Percentiles rank a stretch among this genome's conserved stretches.
These are phyloP conservation scores for Ceratonia siliqua DNA, from an alignment of 306 rosid genomes.

Conservation along the genomic window DNA sequence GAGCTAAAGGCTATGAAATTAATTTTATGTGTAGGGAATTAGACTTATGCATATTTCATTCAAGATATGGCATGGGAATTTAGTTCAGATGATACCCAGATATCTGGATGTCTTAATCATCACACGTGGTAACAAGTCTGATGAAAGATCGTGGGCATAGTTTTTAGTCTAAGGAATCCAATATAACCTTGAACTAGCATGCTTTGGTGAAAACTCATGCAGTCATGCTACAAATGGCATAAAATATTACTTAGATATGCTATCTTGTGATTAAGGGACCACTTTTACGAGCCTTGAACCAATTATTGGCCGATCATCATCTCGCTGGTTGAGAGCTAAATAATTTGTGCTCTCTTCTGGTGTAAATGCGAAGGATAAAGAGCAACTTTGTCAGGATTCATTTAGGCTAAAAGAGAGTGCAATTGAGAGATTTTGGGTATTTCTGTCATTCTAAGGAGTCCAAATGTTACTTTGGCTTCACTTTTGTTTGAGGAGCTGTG, in stretches of 20 bases:
- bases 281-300: neutral
- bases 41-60: neutral
- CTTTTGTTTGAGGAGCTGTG: neutral
- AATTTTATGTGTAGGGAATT: neutral
- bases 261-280: neutral
- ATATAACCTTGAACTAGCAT: neutral
- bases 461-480: neutral
- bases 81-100: neutral
- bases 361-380: neutral
- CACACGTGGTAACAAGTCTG: neutral
- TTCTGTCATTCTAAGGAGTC: conserved; percentile 1
- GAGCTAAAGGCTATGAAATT: neutral
- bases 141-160: neutral
- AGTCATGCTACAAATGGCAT: neutral
- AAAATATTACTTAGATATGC: neutral
- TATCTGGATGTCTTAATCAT: neutral
- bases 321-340: neutral
- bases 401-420: conserved; percentile 12
- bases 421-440: conserved; percentile 1
- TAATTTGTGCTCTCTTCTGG: neutral
- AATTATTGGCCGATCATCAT: neutral
- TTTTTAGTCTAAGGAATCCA: neutral
- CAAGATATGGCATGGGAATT: neutral
- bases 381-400: conserved; percentile 14
- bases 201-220: neutral